A percentile compares a stretch with the other conserved stretches of the same genome.
Conservation (phyloP, 257 asterid genomes). For the Ligustrum vulgare region DNA sequence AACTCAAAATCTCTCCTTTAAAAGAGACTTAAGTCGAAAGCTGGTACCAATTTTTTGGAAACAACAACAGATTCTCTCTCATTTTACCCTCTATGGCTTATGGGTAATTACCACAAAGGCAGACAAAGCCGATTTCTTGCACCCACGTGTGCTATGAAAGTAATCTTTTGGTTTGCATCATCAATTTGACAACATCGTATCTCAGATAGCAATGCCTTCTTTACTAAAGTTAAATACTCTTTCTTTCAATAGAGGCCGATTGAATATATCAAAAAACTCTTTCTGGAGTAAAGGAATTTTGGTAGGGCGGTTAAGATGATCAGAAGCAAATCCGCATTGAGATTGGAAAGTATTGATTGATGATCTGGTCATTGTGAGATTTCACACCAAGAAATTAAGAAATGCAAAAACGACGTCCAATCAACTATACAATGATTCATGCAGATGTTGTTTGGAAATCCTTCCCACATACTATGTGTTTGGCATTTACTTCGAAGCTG, state of each 20-base stretch:
- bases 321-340: slow-evolving; percentile 32
- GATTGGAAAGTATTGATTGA: slow-evolving; percentile 25
- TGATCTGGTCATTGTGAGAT: slow-evolving; percentile 24
- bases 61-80: no score
- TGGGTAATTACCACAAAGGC: slow-evolving; percentile 18
- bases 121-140: slow-evolving; percentile 38
- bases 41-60: no score
- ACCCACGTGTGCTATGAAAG: slow-evolving; percentile 7
- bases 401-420: slow-evolving; percentile 53
- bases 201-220: slow-evolving; percentile 28
- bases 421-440: slow-evolving; percentile 43
- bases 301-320: slow-evolving; percentile 1
- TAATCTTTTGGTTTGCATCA: not conserved
- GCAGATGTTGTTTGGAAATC: not conserved
- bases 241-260: slow-evolving; percentile 27
- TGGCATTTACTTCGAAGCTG: no score
- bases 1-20: no score
- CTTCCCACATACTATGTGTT: no score
- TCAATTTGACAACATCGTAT: not conserved
- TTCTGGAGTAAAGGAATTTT: slow-evolving; percentile 15
- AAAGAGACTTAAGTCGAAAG: no score
- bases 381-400: slow-evolving; percentile 54
- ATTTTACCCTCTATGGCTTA: no score
- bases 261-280: not conserved
- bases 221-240: slow-evolving; percentile 42